phyloP scores from a whole-genome alignment of 2,329 filamentous ascomycete species.

The Verticillium nubilum region DNA sequence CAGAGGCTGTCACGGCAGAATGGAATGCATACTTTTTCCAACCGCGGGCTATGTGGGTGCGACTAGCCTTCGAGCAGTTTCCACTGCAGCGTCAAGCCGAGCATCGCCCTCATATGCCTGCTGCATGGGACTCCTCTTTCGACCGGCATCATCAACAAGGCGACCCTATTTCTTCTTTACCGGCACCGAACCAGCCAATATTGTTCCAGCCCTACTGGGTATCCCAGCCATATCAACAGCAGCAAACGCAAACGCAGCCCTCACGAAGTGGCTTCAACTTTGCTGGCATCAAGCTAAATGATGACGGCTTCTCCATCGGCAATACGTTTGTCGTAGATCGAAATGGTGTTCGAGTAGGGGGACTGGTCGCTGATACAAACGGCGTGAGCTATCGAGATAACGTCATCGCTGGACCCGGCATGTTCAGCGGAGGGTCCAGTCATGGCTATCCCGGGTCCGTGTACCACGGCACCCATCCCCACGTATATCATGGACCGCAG shows the following conservation, averaged over 20 bases:
- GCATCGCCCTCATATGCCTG: conserved; percentile 18
- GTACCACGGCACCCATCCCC: not conserved
- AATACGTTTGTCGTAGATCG: conserved; percentile 36
- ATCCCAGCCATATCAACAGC: conserved; percentile 4
- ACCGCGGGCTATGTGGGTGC: conserved; percentile 50
- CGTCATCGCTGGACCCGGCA: conserved; percentile 2
- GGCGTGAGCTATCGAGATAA: conserved; percentile 25
- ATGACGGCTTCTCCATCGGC: conserved; percentile 37
- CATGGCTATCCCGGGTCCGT: not conserved
- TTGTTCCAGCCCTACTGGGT: not conserved
- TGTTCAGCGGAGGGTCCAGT: conserved; percentile 1
- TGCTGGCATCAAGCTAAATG: conserved; percentile 34
- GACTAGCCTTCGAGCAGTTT: conserved; percentile 44
- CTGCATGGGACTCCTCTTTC: conserved; percentile 20
- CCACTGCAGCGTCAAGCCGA: conserved; percentile 7
- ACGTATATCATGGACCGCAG: not conserved
- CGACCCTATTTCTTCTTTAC: not conserved
- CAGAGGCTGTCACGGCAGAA: conserved; percentile 34
- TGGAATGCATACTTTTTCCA: conserved; percentile 55
- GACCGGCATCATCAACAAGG: not conserved
- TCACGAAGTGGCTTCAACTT: conserved; percentile 21
- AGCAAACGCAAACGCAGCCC: conserved; percentile 6
- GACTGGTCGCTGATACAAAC: conserved; percentile 32
- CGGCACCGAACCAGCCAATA: not conserved
- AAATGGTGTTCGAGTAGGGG: conserved; percentile 40